Evolutionary conservation across 2,329 filamentous ascomycete species (phyloP).

Genomic region (Cladosporium austrohemisphaericum): DNA sequence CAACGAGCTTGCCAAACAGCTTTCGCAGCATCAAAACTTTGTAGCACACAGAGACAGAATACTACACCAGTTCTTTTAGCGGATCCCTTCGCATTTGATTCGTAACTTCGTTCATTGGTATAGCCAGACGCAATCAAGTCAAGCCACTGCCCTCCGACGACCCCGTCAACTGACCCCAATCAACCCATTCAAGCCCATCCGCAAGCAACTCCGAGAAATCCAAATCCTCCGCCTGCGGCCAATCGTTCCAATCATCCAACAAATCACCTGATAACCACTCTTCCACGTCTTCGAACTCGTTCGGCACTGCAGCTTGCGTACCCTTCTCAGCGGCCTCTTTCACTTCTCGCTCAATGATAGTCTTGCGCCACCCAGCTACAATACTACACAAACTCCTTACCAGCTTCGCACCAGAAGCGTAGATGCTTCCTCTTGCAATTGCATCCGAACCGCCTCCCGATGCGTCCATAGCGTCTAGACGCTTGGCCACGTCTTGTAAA

Average conservation of each 20-base stretch:
- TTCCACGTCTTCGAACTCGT: constrained; percentile 2
- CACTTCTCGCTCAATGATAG: constrained; percentile 1
- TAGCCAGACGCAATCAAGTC: too few relatives aligned
- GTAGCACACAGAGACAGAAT: constrained; percentile 62
- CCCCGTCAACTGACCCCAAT: constrained; percentile 9
- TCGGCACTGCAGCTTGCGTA: not conserved
- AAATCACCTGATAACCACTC: constrained; percentile 3
- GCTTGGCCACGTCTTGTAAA: constrained; percentile 17
- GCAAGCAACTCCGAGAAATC: constrained; percentile 14
- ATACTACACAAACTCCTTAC: constrained; percentile 17
- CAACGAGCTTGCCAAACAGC: constrained; percentile 53
- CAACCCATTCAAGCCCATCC: constrained; percentile 12
- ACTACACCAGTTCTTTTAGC: constrained; percentile 47
- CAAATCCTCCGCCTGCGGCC: constrained; percentile 10
- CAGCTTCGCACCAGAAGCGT: constrained; percentile 17
- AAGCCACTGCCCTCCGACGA: not conserved
- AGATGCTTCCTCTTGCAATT: constrained; percentile 17
- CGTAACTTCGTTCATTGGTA: too few relatives aligned
- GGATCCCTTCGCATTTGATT: not conserved
- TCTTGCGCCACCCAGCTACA: constrained; percentile 17
- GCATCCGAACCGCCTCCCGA: not conserved
- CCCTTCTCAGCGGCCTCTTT: not conserved
- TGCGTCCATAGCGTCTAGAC: constrained; percentile 12
- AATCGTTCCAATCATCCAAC: constrained; percentile 11
- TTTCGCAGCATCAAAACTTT: constrained; percentile 59